These are phyloP conservation scores for Melastoma malabathricum DNA, from an alignment of 345 rosid species.

Conservation along the genomic window DNA sequence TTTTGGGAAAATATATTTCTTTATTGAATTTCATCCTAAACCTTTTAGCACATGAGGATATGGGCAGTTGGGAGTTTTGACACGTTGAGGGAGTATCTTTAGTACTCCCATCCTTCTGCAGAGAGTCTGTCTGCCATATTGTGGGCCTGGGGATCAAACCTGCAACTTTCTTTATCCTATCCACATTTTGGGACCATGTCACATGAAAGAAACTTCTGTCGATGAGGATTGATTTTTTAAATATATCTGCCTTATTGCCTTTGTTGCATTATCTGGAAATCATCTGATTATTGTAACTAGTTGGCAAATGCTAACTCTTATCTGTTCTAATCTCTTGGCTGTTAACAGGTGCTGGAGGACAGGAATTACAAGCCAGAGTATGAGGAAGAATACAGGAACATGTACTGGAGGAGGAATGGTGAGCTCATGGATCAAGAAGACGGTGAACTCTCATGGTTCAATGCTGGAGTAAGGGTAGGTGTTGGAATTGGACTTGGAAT, in stretches of 20 bases:
- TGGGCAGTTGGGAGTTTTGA: neutral
- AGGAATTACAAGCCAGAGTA: slow-evolving; percentile 33
- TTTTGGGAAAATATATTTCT: too few relatives aligned
- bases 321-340: neutral
- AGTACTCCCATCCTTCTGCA: too few relatives aligned
- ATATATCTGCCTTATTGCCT: too few relatives aligned
- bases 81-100: too few relatives aligned
- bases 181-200: too few relatives aligned
- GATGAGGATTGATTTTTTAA: too few relatives aligned
- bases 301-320: neutral
- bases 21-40: too few relatives aligned
- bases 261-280: slow-evolving; percentile 1
- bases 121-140: too few relatives aligned
- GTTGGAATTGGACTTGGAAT: slow-evolving; percentile 95
- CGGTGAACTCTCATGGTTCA: slow-evolving; percentile 92
- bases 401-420: slow-evolving; percentile 52
- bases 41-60: neutral
- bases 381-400: slow-evolving; percentile 47
- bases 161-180: too few relatives aligned
- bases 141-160: too few relatives aligned
- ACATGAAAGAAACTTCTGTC: too few relatives aligned
- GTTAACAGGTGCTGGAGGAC: slow-evolving; percentile 40
- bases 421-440: slow-evolving; percentile 56
- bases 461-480: slow-evolving; percentile 91
- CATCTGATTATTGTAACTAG: too few relatives aligned